Evolutionary conservation across 2,329 filamentous ascomycete genomes (phyloP), one percentile per base, ranked within the genome.

Genomic region (Pseudogymnoascus sp.): DNA sequence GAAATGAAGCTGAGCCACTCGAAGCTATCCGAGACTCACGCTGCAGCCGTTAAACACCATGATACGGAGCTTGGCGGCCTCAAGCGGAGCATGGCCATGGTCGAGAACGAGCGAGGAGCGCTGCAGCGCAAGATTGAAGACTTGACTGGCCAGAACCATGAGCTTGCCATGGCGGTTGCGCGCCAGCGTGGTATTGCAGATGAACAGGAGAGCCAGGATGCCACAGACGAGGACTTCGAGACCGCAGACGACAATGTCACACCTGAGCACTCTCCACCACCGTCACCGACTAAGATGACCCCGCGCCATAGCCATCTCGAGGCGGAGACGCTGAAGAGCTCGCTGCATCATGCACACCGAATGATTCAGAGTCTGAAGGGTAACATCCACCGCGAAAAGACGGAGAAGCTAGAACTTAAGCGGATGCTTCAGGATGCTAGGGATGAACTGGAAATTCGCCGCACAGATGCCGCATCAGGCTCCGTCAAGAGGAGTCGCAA

Each of bases 361-460:
- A 97, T 96, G 77, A 97, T 99, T 64, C 93, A 97, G 74, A 96
- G 91, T 70, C 84, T 97, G 68, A 92, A 96, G 75, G 92, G 89
- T 74, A 96, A 92, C 70, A 90, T 97, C 55, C 93, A 99, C 74
- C 89, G 94, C 35, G 94, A 99, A 75, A 99, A 97, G 85, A 97
- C 93, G 0, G 94, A 99, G 75, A 99, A 97, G 80, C 84, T 97
- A 29, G 94, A 99, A 75, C 83, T 97, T 61, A 92, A 91, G 76
- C 89, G 93, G 64, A 91, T 99, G 83, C 84, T 97, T 31, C 93
- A 97, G 76, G 94, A 99, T 70, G 89, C 93, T 23, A 87, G 92
- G 37, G 94, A 99, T 72, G 94, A 99, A 71, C 78, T 99, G 29
- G 94, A 89, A 71, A 81, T 84, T 55, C 83, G 86, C 64, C 80